Base-by-base conservation (phyloP, 768 basidiomycete genomes). In the Mycena floridula region DNA sequence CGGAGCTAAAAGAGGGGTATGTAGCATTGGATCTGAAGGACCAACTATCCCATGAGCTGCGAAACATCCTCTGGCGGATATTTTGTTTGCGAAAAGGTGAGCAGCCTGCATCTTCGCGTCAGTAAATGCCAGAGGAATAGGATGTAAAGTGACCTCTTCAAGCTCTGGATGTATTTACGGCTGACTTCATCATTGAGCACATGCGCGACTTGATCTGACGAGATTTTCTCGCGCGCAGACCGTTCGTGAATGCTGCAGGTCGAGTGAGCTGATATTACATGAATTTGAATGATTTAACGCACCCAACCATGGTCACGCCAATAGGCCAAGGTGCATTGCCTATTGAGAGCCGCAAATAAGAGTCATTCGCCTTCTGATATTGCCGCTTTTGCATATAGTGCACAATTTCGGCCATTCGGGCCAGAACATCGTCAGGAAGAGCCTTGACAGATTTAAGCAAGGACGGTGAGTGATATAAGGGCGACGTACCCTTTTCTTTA, bases 291-390 rank as follows among this genome's bases (percentile, higher is more conserved):
- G 23, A 8, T 36, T 43, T 30, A 9, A 72, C 83, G 28, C 64
- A 92, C 91, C 92, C 94, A 68, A 98, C 96, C 88, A 95, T 95
- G 49, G 96, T 99, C 7, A 99, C 96, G 35, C 96, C 96, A 57
- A 99, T 99, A 2, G 96, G 96, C 96, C 96, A 99, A 3, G 96
- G 94, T 0, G 96, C 95, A 56, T 96, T 99, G 25, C 96, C 96
- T 51, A 99, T 99, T 5, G 90, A 93, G 28, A 99, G 70, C 6
- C 96, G 86, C 20, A 99, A 79, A 61, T 99, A 99, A 0, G 94
- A 85, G 59, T 99, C 96, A 56, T 98, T 99, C 3, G 96, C 95
- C 44, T 73, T 78, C 62, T 97, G 92, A 54, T 99, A 99, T 61
- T 94, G 82, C 23, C 96, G 84, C 51, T 79, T 85, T 62, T 99